Percentiles rank a stretch among this genome's conserved stretches.
Conservation (phyloP, 2,329 filamentous ascomycete species). For the Aspergillus hiratsukae region DNA sequence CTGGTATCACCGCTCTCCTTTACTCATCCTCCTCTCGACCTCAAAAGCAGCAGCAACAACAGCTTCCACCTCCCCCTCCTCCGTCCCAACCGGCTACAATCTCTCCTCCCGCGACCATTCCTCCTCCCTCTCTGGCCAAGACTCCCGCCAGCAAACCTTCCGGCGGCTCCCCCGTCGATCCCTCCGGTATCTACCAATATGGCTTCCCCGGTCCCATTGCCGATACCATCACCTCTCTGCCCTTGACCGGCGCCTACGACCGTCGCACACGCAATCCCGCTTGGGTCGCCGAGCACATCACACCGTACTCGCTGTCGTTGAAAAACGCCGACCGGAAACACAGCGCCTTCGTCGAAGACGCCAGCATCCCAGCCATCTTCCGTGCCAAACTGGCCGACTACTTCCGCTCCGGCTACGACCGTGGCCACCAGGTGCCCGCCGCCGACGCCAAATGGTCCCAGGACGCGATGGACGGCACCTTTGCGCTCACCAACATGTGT, state of each 20-base stretch:
- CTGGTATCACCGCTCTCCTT: constrained; percentile 65
- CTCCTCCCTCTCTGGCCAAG: constrained; percentile 22
- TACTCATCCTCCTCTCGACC: constrained; percentile 50
- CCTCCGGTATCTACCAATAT: constrained; percentile 73
- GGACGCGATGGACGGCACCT: constrained; percentile 90
- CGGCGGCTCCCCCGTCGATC: constrained; percentile 57
- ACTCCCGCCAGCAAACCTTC: constrained; percentile 18
- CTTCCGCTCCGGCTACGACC: constrained; percentile 88
- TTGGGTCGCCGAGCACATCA: constrained; percentile 97
- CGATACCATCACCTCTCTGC: constrained; percentile 71
- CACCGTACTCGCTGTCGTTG: constrained; percentile 70
- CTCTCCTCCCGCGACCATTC: constrained; percentile 26
- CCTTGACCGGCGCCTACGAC: constrained; percentile 84
- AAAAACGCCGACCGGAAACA: constrained; percentile 78
- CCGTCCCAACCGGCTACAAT: constrained; percentile 33
- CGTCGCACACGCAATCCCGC: constrained; percentile 84
- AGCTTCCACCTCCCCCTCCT: constrained; percentile 29
- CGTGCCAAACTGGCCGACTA: constrained; percentile 90
- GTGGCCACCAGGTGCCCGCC: constrained; percentile 94
- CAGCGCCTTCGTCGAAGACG: constrained; percentile 79
- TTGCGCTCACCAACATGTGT: constrained; percentile 93
- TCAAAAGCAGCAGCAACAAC: constrained; percentile 21
- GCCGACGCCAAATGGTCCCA: constrained; percentile 97
- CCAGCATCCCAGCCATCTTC: constrained; percentile 74
- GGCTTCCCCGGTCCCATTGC: constrained; percentile 88